phyloP scores from a whole-genome alignment of 768 basidiomycete genomes.

The Mycena vitilis region DNA sequence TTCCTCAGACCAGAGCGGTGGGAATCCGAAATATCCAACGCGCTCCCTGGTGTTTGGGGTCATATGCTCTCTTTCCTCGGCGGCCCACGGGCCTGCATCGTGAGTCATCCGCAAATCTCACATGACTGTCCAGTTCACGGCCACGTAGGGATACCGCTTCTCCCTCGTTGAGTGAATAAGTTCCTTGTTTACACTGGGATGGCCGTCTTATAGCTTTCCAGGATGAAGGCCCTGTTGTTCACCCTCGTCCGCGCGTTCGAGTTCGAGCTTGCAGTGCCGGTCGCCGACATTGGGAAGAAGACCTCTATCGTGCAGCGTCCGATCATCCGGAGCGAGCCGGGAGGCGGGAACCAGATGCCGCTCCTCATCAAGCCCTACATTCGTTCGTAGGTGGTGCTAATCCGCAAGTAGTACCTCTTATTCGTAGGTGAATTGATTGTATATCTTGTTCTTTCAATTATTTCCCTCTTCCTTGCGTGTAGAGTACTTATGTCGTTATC shows the following conservation, averaged over 20 bases:
- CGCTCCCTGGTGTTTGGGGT: background rate
- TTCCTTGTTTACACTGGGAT: background rate
- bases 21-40: constrained; percentile 4
- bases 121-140: no score
- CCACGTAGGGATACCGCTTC: background rate
- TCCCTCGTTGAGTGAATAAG: constrained; percentile 3
- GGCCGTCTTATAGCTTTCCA: background rate
- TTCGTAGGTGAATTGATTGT: no score
- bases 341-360: background rate
- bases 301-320: background rate
- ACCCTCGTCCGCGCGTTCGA: constrained; percentile 4
- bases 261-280: background rate
- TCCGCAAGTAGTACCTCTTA: no score
- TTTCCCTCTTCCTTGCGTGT: no score
- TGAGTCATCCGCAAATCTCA: background rate
- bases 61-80: constrained; percentile 2
- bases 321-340: background rate
- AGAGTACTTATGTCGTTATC: no score
- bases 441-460: no score
- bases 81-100: background rate
- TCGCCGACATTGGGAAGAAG: background rate
- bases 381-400: background rate
- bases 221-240: constrained; percentile 4
- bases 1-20: background rate
- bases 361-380: constrained; percentile 4